Evolutionary conservation across 2,329 filamentous ascomycete species (phyloP).

Genomic region (Rachicladosporium sp.): DNA sequence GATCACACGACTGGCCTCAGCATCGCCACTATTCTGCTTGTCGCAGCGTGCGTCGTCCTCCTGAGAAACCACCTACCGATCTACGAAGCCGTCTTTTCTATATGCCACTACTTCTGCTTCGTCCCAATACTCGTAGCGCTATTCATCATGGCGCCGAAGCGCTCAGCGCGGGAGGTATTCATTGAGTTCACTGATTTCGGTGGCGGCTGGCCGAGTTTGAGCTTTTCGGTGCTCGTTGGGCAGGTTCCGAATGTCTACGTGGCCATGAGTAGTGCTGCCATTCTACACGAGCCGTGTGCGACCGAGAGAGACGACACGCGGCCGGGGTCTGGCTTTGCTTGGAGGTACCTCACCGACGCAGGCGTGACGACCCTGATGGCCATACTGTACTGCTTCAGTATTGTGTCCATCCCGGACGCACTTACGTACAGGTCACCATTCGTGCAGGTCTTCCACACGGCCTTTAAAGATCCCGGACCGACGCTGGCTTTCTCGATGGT

Average conservation of each 20-base stretch:
- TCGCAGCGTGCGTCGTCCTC: conserved; percentile 20
- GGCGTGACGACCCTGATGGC: conserved; percentile 11
- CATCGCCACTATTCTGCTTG: conserved; percentile 10
- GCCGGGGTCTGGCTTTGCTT: conserved; percentile 13
- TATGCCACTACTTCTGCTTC: conserved; percentile 22
- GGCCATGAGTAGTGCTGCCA: conserved; percentile 14
- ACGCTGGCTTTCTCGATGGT: conserved; percentile 12
- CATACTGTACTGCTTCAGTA: conserved; percentile 13
- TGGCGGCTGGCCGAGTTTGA: conserved; percentile 26
- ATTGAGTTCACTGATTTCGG: neutral
- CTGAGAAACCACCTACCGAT: conserved; percentile 17
- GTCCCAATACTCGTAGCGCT: conserved; percentile 21
- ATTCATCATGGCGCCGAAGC: conserved; percentile 12
- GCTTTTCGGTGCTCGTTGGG: conserved; percentile 20
- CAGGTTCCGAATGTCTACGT: conserved; percentile 17
- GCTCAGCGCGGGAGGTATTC: conserved; percentile 3
- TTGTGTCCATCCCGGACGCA: conserved; percentile 8
- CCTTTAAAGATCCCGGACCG: conserved; percentile 11
- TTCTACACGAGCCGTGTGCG: no score
- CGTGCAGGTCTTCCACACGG: conserved; percentile 15
- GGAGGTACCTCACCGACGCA: conserved; percentile 16
- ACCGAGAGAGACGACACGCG: no score
- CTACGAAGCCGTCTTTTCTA: conserved; percentile 19
- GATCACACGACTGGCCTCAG: conserved; percentile 18
- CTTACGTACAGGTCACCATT: conserved; percentile 11